Evolutionary conservation across 1,284 basidiomycete genomes (phyloP).

Genomic region (Apiotrichum brassicae): DNA sequence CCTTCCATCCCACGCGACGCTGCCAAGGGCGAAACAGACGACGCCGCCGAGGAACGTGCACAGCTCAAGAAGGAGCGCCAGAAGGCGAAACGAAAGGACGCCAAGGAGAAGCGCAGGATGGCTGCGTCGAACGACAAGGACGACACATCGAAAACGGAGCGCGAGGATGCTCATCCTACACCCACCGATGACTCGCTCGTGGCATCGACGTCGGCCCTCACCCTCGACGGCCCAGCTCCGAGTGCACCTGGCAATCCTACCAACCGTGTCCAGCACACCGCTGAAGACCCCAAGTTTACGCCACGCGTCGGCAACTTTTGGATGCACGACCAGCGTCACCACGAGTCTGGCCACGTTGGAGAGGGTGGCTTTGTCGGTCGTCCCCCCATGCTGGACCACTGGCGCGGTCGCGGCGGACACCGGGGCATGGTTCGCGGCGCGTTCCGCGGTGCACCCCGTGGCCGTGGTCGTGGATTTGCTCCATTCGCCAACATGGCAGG

Average conservation of each 20-base stretch:
- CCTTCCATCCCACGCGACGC: too few species aligned
- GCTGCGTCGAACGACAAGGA: not conserved
- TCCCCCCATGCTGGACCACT: constrained; percentile 60
- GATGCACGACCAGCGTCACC: constrained; percentile 75
- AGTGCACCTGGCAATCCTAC: constrained; percentile 42
- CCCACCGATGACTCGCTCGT: constrained; percentile 10
- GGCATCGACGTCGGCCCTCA: constrained; percentile 24
- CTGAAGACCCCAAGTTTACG: constrained; percentile 68
- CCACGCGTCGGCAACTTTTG: constrained; percentile 83
- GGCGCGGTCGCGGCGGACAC: constrained; percentile 32
- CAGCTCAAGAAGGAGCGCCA: constrained; percentile 27
- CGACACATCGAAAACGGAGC: constrained; percentile 6
- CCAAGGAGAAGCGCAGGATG: constrained; percentile 19
- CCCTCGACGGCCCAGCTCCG: constrained; percentile 15
- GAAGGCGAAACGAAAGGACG: constrained; percentile 32
- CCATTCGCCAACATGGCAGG: not conserved
- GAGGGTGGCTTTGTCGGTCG: constrained; percentile 53
- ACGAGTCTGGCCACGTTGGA: constrained; percentile 51
- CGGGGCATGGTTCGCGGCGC: constrained; percentile 29
- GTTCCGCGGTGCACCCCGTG: constrained; percentile 9
- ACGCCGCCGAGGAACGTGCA: constrained; percentile 22
- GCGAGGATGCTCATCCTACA: not conserved
- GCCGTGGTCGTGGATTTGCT: constrained; percentile 3
- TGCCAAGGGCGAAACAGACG: constrained; percentile 21
- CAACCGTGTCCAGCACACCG: constrained; percentile 20